phyloP scores from a whole-genome alignment of 75 land plant species.

The Cryptomeria japonica region DNA sequence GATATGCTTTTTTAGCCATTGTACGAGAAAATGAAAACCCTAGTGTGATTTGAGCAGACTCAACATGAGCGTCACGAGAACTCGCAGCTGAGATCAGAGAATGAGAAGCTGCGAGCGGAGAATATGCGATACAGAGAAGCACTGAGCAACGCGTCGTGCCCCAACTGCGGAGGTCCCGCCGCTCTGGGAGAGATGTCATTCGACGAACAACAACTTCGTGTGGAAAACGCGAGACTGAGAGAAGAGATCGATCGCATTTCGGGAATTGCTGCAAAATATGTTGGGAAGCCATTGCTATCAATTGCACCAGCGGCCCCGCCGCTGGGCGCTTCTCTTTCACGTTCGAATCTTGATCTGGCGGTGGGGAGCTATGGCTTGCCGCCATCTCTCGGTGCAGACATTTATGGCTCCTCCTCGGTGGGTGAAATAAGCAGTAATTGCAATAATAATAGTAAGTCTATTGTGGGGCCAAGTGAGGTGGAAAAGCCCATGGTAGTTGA shows the following conservation, averaged over 20 bases:
- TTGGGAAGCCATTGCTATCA: slow-evolving; percentile 59
- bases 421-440: slow-evolving; percentile 27
- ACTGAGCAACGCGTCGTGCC: slow-evolving; percentile 69
- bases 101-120: slow-evolving; percentile 74
- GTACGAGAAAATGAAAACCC: no score
- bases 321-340: slow-evolving; percentile 7
- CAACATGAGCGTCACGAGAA: slow-evolving; percentile 85
- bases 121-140: slow-evolving; percentile 77
- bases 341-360: slow-evolving; percentile 35
- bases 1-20: no score
- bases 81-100: slow-evolving; percentile 67
- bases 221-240: slow-evolving; percentile 72
- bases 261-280: slow-evolving; percentile 78
- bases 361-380: slow-evolving; percentile 18
- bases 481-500: slow-evolving; percentile 85
- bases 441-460: slow-evolving; percentile 10
- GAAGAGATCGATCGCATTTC: slow-evolving; percentile 90
- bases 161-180: slow-evolving; percentile 77
- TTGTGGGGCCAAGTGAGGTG: slow-evolving; percentile 43
- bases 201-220: slow-evolving; percentile 75
- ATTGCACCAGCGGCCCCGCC: slow-evolving; percentile 3
- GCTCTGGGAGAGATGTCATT: slow-evolving; percentile 74
- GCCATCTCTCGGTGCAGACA: slow-evolving; percentile 22
- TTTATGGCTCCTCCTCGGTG: slow-evolving; percentile 26
- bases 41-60: slow-evolving; percentile 35